These are phyloP conservation scores for Marasmius oreades DNA, from an alignment of 1,284 basidiomycete genomes.

Conservation along the genomic window DNA sequence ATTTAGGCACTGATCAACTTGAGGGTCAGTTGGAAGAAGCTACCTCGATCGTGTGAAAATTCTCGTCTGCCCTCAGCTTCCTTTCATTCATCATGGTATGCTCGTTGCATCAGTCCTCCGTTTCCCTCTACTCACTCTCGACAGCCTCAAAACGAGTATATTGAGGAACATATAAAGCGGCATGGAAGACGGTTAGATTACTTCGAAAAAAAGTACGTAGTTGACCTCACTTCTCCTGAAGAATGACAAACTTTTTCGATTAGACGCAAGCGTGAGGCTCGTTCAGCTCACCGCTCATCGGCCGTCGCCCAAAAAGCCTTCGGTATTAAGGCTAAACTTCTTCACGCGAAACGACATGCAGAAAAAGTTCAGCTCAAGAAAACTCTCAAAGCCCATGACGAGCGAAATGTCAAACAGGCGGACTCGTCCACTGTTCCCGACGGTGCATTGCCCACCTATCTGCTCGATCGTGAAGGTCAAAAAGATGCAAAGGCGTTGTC, in stretches of 20 bases:
- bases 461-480: conserved; percentile 96
- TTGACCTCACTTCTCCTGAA: conserved; percentile 1
- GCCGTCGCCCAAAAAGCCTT: conserved; percentile 90
- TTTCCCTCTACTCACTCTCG: conserved; percentile 1
- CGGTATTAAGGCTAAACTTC: conserved; percentile 96
- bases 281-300: conserved; percentile 86
- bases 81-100: conserved; percentile 50
- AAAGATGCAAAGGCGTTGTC: conserved; percentile 97
- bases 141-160: conserved; percentile 76
- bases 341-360: conserved; percentile 93
- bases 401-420: conserved; percentile 95
- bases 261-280: conserved; percentile 93
- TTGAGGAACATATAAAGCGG: conserved; percentile 86
- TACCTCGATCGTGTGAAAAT: neutral
- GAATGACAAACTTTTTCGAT: conserved; percentile 1
- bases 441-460: conserved; percentile 89
- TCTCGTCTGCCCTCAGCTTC: conserved; percentile 23
- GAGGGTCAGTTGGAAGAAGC: too few relatives aligned
- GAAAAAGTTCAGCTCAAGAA: conserved; percentile 99
- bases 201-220: conserved; percentile 75
- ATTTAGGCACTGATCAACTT: too few relatives aligned
- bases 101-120: conserved; percentile 3
- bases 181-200: conserved; percentile 86
- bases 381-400: conserved; percentile 98
- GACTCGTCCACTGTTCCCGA: conserved; percentile 81